Percentiles rank a stretch among this genome's conserved stretches.
These are phyloP conservation scores for Candida germanica DNA, from an alignment of 805 yeast genomes.

Conservation along the genomic window DNA sequence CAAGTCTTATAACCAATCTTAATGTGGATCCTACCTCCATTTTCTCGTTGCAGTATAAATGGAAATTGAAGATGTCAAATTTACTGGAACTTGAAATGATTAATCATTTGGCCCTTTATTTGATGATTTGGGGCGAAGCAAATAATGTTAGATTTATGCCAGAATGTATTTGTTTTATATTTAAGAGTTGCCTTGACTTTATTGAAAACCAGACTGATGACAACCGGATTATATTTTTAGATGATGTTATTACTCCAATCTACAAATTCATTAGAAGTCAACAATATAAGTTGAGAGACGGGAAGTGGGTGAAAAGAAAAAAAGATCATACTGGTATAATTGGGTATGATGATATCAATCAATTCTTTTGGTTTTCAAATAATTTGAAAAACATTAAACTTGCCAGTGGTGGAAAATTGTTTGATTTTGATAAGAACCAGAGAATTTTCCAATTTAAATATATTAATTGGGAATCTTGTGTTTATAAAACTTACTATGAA, in stretches of 20 bases:
- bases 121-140: constrained; percentile 75
- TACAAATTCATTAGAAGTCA: constrained; percentile 65
- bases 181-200: constrained; percentile 24
- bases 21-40: constrained; percentile 13
- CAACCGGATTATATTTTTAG: constrained; percentile 26
- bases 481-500: constrained; percentile 47
- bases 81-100: constrained; percentile 56
- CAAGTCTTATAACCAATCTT: constrained; percentile 23
- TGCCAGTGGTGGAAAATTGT: constrained; percentile 28
- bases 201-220: constrained; percentile 9
- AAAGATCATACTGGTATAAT: constrained; percentile 63
- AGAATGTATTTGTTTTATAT: constrained; percentile 35
- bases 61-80: constrained; percentile 64
- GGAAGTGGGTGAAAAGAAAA: constrained; percentile 55
- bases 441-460: constrained; percentile 29
- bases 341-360: constrained; percentile 57
- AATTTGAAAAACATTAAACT: constrained; percentile 32
- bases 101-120: constrained; percentile 60
- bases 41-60: constrained; percentile 38
- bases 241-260: constrained; percentile 44
- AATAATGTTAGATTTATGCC: constrained; percentile 58
- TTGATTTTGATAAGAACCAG: constrained; percentile 23
- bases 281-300: constrained; percentile 55
- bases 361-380: constrained; percentile 46
- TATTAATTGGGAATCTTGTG: constrained; percentile 40